Percentiles rank a stretch among this genome's conserved stretches.
Evolutionary conservation across 257 asterid genomes (phyloP).

Genomic region (Haberlea rhodopensis): DNA sequence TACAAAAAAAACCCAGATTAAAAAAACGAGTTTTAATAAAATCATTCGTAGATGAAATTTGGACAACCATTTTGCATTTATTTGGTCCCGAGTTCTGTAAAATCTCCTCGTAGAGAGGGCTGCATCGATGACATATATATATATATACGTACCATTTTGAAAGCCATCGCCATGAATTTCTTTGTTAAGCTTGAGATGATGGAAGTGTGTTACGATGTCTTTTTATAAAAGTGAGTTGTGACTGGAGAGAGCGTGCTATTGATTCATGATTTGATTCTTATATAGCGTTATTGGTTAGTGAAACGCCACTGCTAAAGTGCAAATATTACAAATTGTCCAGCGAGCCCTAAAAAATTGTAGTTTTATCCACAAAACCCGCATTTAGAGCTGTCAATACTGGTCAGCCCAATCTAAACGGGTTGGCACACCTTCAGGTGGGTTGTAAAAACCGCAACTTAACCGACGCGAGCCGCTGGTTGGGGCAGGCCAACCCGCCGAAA

Average conservation of each 20-base stretch:
- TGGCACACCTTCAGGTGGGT: too few relatives aligned
- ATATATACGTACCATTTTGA: conserved; percentile 63
- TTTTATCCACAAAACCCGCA: too few relatives aligned
- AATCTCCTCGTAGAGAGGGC: too few relatives aligned
- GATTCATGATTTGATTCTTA: conserved; percentile 28
- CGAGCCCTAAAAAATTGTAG: too few relatives aligned
- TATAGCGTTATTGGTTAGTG: conserved; percentile 38
- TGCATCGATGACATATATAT: not conserved
- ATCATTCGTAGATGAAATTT: not conserved
- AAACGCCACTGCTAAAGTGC: conserved; percentile 40
- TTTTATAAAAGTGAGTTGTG: conserved; percentile 21
- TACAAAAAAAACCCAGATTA: too few relatives aligned
- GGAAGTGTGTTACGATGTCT: conserved; percentile 21
- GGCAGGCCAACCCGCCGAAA: too few relatives aligned
- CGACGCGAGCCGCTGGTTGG: too few relatives aligned
- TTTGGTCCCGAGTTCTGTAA: not conserved
- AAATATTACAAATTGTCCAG: conserved; percentile 44
- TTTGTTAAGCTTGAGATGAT: conserved; percentile 27
- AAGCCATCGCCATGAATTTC: conserved; percentile 73
- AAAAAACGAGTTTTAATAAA: too few relatives aligned
- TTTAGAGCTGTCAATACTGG: too few relatives aligned
- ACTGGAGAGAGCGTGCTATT: not conserved
- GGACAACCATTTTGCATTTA: not conserved
- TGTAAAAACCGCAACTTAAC: too few relatives aligned
- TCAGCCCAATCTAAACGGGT: too few relatives aligned